These are phyloP conservation scores for Laguncularia racemosa DNA, from an alignment of 345 rosid species.

Conservation along the genomic window DNA sequence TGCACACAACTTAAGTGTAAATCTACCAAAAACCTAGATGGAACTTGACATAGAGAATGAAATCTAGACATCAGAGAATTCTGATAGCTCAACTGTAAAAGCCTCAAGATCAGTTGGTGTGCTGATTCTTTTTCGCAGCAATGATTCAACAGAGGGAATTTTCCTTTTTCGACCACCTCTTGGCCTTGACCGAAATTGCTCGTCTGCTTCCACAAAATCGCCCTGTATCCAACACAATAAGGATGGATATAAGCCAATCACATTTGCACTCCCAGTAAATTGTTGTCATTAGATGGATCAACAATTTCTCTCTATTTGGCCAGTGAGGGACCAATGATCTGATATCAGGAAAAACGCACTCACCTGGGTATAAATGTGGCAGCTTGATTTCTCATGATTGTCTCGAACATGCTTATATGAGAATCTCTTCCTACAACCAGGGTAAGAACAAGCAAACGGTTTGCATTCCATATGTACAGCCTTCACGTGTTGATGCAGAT, in stretches of 20 bases:
- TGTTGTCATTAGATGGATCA: background rate
- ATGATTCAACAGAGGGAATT: constrained; percentile 43
- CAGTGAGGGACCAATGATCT: too few species aligned
- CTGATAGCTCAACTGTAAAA: too few species aligned
- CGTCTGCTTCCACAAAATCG: constrained; percentile 63
- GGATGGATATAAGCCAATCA: background rate
- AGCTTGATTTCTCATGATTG: constrained; percentile 55
- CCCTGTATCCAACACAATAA: constrained; percentile 37
- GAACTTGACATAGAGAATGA: too few species aligned
- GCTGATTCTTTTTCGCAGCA: constrained; percentile 57
- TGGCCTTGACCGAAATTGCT: constrained; percentile 50
- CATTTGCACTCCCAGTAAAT: background rate
- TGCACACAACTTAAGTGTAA: too few species aligned
- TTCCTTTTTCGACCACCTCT: constrained; percentile 80
- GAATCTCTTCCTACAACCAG: constrained; percentile 63
- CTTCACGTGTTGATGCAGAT: constrained; percentile 54
- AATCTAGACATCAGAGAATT: too few species aligned
- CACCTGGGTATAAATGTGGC: constrained; percentile 51
- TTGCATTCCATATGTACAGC: constrained; percentile 56
- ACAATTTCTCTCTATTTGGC: too few species aligned
- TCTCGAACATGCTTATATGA: constrained; percentile 77
- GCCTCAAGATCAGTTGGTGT: constrained; percentile 13
- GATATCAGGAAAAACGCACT: constrained; percentile 13
- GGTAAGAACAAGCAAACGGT: constrained; percentile 48
- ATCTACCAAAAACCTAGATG: too few species aligned